A percentile compares a stretch with the other conserved stretches of the same genome.
Evolutionary conservation across 495 filamentous ascomycete species (phyloP).

Genomic region (Trichoderma orchidacearum): DNA sequence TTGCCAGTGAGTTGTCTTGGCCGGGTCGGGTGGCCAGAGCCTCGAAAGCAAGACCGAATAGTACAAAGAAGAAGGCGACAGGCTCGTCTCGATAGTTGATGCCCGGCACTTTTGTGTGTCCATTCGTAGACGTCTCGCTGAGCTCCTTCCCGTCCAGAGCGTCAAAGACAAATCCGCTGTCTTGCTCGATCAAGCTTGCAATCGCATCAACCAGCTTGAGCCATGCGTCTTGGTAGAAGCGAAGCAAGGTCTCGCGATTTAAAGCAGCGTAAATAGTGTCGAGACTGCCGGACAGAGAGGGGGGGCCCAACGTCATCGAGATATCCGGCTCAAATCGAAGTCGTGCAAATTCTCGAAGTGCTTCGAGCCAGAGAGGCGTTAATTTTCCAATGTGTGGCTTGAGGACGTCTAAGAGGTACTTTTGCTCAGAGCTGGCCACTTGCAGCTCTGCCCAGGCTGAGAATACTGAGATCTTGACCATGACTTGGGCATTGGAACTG

Average conservation of each 20-base stretch:
- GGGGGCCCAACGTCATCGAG: slow-evolving; percentile 68
- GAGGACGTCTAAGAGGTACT: slow-evolving; percentile 76
- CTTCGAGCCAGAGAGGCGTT: slow-evolving; percentile 87
- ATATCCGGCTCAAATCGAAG: slow-evolving; percentile 95
- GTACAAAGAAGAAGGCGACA: slow-evolving; percentile 96
- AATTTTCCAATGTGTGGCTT: slow-evolving; percentile 80
- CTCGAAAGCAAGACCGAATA: slow-evolving; percentile 94
- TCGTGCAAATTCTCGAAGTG: slow-evolving; percentile 84
- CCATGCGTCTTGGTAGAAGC: slow-evolving; percentile 98
- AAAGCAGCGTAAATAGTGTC: slow-evolving; percentile 87
- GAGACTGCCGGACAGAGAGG: slow-evolving; percentile 60
- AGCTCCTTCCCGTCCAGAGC: slow-evolving; percentile 79
- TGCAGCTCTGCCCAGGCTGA: slow-evolving; percentile 99
- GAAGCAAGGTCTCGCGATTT: slow-evolving; percentile 83
- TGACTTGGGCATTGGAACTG: slow-evolving; percentile 91
- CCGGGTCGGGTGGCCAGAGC: slow-evolving; percentile 70
- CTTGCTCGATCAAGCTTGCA: slow-evolving; percentile 91
- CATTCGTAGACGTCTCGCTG: slow-evolving; percentile 34
- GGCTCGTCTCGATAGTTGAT: slow-evolving; percentile 98
- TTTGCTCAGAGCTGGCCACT: slow-evolving; percentile 86
- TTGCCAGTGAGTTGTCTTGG: slow-evolving; percentile 52
- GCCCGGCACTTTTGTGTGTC: slow-evolving; percentile 40
- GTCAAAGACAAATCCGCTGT: slow-evolving; percentile 94
- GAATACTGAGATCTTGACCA: slow-evolving; percentile 94
- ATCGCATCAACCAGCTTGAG: slow-evolving; percentile 94